These are phyloP conservation scores for Mucor piriformis DNA, from an alignment of 371 early-diverging fungal species.

Conservation along the genomic window DNA sequence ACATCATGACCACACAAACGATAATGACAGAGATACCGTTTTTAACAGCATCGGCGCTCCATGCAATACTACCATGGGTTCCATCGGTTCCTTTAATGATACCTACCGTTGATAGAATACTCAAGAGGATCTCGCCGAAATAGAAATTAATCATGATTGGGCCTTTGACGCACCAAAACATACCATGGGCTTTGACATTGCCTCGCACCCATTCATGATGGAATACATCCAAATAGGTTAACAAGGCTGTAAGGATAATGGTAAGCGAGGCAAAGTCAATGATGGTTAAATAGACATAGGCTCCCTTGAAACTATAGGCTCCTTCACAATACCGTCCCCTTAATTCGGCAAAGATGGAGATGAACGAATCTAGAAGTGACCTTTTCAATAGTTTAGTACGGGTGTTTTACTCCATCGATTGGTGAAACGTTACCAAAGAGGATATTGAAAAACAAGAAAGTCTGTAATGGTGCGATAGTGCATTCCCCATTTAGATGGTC, in stretches of 20 bases:
- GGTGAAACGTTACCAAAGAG: slow-evolving; percentile 41
- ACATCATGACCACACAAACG: slow-evolving; percentile 41
- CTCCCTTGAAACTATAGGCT: slow-evolving; percentile 41
- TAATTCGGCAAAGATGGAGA: slow-evolving; percentile 43
- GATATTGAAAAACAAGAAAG: slow-evolving; percentile 50
- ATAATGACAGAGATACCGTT: slow-evolving; percentile 48
- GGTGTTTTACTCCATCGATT: not conserved
- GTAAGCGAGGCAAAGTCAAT: slow-evolving; percentile 49
- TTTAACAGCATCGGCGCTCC: slow-evolving; percentile 49
- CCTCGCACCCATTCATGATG: slow-evolving; percentile 42
- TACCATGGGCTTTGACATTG: slow-evolving; percentile 44
- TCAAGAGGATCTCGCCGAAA: slow-evolving; percentile 46
- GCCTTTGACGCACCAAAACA: slow-evolving; percentile 60
- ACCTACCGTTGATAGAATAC: slow-evolving; percentile 26
- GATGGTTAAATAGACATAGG: slow-evolving; percentile 48
- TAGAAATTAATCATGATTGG: slow-evolving; percentile 56
- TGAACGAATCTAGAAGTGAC: slow-evolving; percentile 44
- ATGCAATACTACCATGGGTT: slow-evolving; percentile 34
- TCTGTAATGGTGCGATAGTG: slow-evolving; percentile 49
- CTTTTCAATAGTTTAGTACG: slow-evolving; percentile 20
- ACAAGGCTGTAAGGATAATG: slow-evolving; percentile 43
- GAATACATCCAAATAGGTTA: slow-evolving; percentile 49
- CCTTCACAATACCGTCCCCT: slow-evolving; percentile 48
- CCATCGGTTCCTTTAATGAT: slow-evolving; percentile 49
- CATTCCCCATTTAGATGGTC: slow-evolving; percentile 51